Base-by-base conservation (phyloP, 768 basidiomycete genomes). In the Flagelloscypha sp. region DNA sequence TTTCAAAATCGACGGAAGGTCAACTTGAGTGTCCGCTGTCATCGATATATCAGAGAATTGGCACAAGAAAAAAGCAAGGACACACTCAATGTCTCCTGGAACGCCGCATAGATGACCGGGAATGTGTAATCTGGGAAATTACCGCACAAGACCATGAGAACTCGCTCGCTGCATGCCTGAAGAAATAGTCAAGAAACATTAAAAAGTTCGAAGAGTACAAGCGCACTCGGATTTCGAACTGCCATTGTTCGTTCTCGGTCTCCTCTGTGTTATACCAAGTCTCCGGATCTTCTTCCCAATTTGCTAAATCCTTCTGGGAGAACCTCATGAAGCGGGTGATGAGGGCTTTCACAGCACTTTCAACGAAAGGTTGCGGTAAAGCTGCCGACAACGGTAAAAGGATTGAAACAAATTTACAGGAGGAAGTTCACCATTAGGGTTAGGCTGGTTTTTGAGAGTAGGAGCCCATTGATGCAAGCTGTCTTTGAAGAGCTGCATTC, bases 201-300 rank as follows among this genome's bases (percentile, higher is more conserved):
- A 11, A 39, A 37, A 24, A 29, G 19, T 27, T 22, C n/a, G 17
- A 24, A 23, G 13, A 41, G 16, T 40, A 37, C 27, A 28, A n/a
- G 40, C 80, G 19, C 49, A 94, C 92, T 44, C 94, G 71, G 40
- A 95, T 75, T 48, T 94, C 89, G 48, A 74, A 97, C 48, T 92
- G 83, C 92, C 93, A 97, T 38, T 85, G 77, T 24, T 93, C 90
- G 27, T 78, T 84, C 44, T 90, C 89, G 44, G 79, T 80, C 40
- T 89, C 88, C 56, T 97, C 90, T 7, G 76, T 57, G 40, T 88
- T 86, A 8, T 94, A 74, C 88, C 90, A 99, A 48, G 93, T 87
- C 62, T 99, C 94, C 0, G 93, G 90, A 52, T 93, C 88, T 11
- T 71, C 68, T 59, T 80, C 68, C 86, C 93, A 90, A 4, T 70